Base-by-base conservation (phyloP, 805 yeast species). In the Candida adriatica region DNA sequence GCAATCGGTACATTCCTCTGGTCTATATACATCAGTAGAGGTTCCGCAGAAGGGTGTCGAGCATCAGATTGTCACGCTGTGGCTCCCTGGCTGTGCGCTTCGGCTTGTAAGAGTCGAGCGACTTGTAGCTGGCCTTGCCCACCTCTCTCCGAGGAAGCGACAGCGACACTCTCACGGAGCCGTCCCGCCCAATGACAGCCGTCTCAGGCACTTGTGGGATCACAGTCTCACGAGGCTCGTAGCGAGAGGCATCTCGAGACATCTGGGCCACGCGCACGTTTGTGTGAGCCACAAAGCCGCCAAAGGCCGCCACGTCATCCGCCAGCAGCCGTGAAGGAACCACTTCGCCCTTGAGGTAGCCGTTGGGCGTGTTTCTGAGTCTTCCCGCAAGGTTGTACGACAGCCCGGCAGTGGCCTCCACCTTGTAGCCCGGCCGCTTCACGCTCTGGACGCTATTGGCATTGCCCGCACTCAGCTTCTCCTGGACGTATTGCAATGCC, bases 381-480 rank as follows among this genome's bases (percentile, higher is more conserved):
- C 85, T 70, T 6, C 94, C 94, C 36, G 66, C 69, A 39, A 80
- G 68, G 24, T 63, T 64, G 47, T 83, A 85, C 2, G 84, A 70
- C 38, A 84, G 65, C 6, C 95, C 95, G 18, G 81, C 94, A 6
- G 82, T 72, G 19, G 87, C 94, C 33, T 78, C 68, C 27, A 73
- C 53, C 17, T 55, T 53, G 25, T 29, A 30, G 4, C 24, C 34
- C 4, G 20, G 24, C 11, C 26, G 26, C 24, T 24, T 36, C 14
- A 36, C 21, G 15, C 38, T 35, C 27, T 30, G 27, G 4, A 30
- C 19, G 34, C 32, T 33, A 31, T 36, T 36, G 31, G 26, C 24
- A 24, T 32, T 36, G 3, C 35, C 35, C 13, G 14, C 18, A 15
- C 22, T 16, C 13, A 36, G 31, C n/a, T 26, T 28, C n/a, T 20